Conservation (phyloP, 208 protist genomes). For the Trypanosoma caninum region DNA sequence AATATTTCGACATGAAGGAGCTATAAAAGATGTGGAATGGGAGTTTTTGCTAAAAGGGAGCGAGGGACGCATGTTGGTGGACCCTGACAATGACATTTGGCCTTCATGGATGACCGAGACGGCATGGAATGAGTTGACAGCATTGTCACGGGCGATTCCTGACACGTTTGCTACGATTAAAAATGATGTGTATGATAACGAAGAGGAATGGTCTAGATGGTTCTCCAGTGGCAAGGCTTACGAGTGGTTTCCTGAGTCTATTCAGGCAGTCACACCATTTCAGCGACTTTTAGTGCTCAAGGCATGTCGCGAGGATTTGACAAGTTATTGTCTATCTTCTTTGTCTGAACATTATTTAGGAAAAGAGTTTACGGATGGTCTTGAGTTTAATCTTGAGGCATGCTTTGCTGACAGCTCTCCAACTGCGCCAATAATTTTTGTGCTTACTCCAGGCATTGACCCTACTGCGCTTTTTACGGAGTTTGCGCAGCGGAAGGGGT, state of each 20-base stretch:
- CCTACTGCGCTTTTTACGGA: constrained; percentile 92
- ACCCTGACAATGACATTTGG: constrained; percentile 71
- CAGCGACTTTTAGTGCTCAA: constrained; percentile 89
- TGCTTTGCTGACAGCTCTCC: constrained; percentile 90
- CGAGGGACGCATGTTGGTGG: constrained; percentile 62
- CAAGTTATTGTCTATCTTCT: constrained; percentile 82
- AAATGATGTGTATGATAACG: constrained; percentile 78
- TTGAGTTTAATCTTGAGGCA: constrained; percentile 88
- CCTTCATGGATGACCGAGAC: constrained; percentile 86
- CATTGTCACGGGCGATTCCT: constrained; percentile 75
- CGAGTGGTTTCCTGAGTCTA: constrained; percentile 42
- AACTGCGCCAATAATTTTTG: constrained; percentile 93
- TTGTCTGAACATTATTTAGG: constrained; percentile 80
- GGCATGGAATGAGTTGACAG: constrained; percentile 91
- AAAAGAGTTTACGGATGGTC: constrained; percentile 88
- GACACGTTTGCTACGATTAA: constrained; percentile 81
- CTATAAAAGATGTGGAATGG: constrained; percentile 80
- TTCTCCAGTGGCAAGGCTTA: constrained; percentile 88
- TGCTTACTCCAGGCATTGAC: constrained; percentile 93
- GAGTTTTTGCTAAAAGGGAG: constrained; percentile 88
- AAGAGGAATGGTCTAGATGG: constrained; percentile 84
- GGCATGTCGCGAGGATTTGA: constrained; percentile 86
- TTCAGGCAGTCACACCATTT: constrained; percentile 61
- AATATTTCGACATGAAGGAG: constrained; percentile 74
- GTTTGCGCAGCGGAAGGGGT: constrained; percentile 92